Conservation (phyloP, 352 stramenopile species). For the Hyaloperonospora brassicae region DNA sequence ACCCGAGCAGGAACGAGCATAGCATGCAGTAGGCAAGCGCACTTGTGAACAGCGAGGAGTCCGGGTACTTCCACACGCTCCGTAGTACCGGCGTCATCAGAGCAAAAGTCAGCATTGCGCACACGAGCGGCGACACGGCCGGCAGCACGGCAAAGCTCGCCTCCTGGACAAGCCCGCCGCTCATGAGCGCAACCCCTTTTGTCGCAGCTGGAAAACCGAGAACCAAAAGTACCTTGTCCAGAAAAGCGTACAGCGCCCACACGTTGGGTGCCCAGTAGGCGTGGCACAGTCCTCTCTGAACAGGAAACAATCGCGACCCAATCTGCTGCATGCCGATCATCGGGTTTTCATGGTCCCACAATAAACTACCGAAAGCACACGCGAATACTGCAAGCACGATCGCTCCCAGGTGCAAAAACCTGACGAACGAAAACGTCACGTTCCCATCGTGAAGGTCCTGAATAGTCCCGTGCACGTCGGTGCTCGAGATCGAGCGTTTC, state of each 20-base stretch:
- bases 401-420: conserved; percentile 78
- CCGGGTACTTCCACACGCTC: conserved; percentile 67
- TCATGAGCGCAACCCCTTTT: conserved; percentile 62
- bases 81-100: conserved; percentile 69
- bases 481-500: conserved; percentile 67
- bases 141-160: conserved; percentile 74
- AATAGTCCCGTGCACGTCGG: conserved; percentile 59
- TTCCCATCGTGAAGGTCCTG: conserved; percentile 52
- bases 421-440: conserved; percentile 42
- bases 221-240: conserved; percentile 76
- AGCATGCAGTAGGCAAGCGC: conserved; percentile 87
- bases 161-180: conserved; percentile 75
- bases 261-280: conserved; percentile 98
- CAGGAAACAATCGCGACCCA: conserved; percentile 91
- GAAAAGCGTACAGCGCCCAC: conserved; percentile 94
- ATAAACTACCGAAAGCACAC: conserved; percentile 69
- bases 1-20: conserved; percentile 94
- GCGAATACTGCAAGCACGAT: conserved; percentile 82
- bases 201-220: conserved; percentile 29
- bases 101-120: conserved; percentile 68
- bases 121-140: conserved; percentile 54
- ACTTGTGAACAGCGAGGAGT: conserved; percentile 72
- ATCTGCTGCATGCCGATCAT: conserved; percentile 83
- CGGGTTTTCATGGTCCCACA: conserved; percentile 40
- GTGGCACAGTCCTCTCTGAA: conserved; percentile 93